A percentile compares a stretch with the other conserved stretches of the same genome.
phyloP scores from a whole-genome alignment of 306 rosid species.

The Dryas drummondii region DNA sequence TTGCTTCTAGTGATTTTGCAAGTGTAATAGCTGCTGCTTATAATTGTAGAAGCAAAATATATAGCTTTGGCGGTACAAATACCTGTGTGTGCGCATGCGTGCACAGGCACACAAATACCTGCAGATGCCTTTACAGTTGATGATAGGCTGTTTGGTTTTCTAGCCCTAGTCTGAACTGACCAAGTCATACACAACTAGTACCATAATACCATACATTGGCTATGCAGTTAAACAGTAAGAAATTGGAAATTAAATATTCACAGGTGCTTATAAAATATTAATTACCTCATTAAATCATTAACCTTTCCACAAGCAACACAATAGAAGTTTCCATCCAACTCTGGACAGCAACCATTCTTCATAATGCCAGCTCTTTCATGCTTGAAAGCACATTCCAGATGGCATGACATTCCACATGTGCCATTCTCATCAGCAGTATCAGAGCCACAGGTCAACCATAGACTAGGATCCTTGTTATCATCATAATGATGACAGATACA shows the following conservation, averaged over 20 bases:
- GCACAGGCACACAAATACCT: not conserved
- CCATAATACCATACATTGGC: not conserved
- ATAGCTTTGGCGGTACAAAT: not conserved
- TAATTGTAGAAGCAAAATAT: not conserved
- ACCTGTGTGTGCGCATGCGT: not conserved
- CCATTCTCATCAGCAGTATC: constrained; percentile 47
- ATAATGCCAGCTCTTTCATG: constrained; percentile 59
- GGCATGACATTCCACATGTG: constrained; percentile 87
- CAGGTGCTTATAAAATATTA: constrained; percentile 13
- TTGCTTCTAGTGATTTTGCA: not conserved
- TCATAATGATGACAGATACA: constrained; percentile 75
- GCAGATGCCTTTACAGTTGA: not conserved
- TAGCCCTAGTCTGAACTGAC: not conserved
- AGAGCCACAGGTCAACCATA: constrained; percentile 79
- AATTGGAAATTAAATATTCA: not conserved
- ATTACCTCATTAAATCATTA: constrained; percentile 80
- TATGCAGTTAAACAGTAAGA: not conserved
- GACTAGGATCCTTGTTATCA: constrained; percentile 95
- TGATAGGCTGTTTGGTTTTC: not conserved
- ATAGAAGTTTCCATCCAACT: constrained; percentile 74
- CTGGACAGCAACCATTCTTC: constrained; percentile 43
- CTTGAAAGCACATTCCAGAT: constrained; percentile 87
- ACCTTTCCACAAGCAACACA: constrained; percentile 77
- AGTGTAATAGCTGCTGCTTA: not conserved
- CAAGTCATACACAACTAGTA: not conserved